phyloP scores from a whole-genome alignment of 1,284 basidiomycete species.

The Afroboletus lepidellus region DNA sequence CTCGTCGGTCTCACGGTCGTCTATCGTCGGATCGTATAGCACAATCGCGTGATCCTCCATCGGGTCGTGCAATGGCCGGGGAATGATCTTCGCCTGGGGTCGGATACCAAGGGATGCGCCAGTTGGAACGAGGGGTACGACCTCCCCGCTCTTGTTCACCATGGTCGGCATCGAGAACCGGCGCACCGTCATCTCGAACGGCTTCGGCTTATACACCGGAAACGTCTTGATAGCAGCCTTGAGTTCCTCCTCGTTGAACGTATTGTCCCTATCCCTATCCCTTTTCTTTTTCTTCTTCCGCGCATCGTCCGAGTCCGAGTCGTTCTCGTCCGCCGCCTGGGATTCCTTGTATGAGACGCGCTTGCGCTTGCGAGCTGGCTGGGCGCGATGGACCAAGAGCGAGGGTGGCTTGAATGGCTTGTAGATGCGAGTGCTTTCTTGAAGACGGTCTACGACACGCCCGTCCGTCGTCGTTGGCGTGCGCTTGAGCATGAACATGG shows the following conservation, averaged over 20 bases:
- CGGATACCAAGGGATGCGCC: conserved; percentile 86
- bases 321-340: conserved; percentile 45
- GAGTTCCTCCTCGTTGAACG: conserved; percentile 58
- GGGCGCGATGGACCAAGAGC: conserved; percentile 48
- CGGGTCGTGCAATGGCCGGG: conserved; percentile 91
- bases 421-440: conserved; percentile 68
- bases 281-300: conserved; percentile 61
- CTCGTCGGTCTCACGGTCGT: conserved; percentile 86
- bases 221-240: conserved; percentile 69
- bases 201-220: conserved; percentile 83
- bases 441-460: conserved; percentile 59
- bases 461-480: conserved; percentile 68
- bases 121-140: conserved; percentile 63
- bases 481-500: conserved; percentile 60
- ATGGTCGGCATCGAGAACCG: conserved; percentile 90
- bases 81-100: conserved; percentile 79
- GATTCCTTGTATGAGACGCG: conserved; percentile 77
- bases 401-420: conserved; percentile 82
- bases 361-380: conserved; percentile 78
- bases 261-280: conserved; percentile 49
- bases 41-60: conserved; percentile 99
- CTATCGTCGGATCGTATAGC: conserved; percentile 94
- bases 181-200: conserved; percentile 61
- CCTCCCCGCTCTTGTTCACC: conserved; percentile 74
- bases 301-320: conserved; percentile 49